These are phyloP conservation scores for Allium sativum DNA, from an alignment of 106 monocot species.

Conservation along the genomic window DNA sequence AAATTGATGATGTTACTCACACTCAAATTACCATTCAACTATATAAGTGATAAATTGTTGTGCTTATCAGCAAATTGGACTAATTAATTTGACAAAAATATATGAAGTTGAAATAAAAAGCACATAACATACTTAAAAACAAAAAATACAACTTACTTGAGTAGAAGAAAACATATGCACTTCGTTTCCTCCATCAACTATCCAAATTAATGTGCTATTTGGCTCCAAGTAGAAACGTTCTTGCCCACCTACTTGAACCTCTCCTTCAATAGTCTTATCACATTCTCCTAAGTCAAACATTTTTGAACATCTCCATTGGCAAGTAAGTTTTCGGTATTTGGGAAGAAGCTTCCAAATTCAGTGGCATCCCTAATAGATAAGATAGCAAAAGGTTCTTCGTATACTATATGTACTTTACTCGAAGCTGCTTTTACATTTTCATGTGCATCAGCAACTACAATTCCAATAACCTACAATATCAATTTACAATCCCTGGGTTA, in stretches of 20 bases:
- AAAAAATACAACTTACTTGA: constrained; percentile 82
- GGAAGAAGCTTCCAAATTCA: constrained; percentile 48
- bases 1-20: no score
- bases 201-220: constrained; percentile 68
- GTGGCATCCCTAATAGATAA: constrained; percentile 81
- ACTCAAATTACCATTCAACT: no score
- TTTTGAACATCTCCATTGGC: constrained; percentile 63
- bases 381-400: constrained; percentile 65
- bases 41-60: no score
- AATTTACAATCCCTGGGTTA: no score
- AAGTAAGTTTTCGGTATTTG: constrained; percentile 41
- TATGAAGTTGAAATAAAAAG: no score
- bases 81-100: no score
- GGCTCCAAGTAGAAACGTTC: constrained; percentile 97
- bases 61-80: no score
- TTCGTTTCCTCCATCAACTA: constrained; percentile 92
- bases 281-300: constrained; percentile 62
- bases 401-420: constrained; percentile 51
- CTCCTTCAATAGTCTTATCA: constrained; percentile 77
- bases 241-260: constrained; percentile 85
- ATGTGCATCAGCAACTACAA: constrained; percentile 92
- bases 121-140: no score
- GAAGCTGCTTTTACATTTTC: constrained; percentile 85
- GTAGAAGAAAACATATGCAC: constrained; percentile 94
- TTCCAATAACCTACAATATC: constrained; percentile 70